Percentiles rank a stretch among this genome's conserved stretches.
phyloP scores from a whole-genome alignment of 768 basidiomycete species.

The Calocybe gangraenosa region DNA sequence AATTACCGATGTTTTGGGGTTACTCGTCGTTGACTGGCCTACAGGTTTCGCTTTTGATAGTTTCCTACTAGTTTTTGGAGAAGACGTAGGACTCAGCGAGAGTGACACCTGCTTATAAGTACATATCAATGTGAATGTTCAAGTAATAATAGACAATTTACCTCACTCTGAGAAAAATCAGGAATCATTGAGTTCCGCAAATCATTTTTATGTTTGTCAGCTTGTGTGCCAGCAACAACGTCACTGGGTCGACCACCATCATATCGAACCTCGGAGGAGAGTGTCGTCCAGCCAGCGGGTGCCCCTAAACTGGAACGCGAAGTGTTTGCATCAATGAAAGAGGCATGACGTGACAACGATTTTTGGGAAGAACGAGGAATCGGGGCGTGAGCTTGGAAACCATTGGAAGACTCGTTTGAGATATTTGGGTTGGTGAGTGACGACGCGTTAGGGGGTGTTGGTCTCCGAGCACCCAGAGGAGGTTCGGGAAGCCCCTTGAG shows the following conservation, averaged over 20 bases:
- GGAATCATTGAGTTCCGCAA: background rate
- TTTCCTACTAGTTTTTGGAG: constrained; percentile 13
- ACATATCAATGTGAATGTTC: no score
- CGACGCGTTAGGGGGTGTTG: constrained; percentile 5
- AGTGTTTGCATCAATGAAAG: constrained; percentile 2
- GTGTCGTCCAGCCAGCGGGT: constrained; percentile 4
- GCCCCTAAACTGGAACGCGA: constrained; percentile 7
- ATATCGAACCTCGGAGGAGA: constrained; percentile 2
- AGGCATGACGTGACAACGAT: constrained; percentile 11
- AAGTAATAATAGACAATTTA: constrained; percentile 2
- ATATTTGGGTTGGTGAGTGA: background rate
- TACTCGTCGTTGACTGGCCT: constrained; percentile 3
- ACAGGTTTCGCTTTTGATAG: constrained; percentile 10
- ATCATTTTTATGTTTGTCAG: background rate
- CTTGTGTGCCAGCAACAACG: no score
- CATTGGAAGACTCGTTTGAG: constrained; percentile 4
- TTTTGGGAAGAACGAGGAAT: constrained; percentile 7
- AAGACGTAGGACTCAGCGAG: constrained; percentile 10
- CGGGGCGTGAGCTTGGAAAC: constrained; percentile 6
- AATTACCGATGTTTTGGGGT: constrained; percentile 11
- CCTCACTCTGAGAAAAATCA: constrained; percentile 4
- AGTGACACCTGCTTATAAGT: no score
- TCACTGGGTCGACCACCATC: background rate
- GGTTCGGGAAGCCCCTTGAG: background rate
- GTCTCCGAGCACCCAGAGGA: background rate